Base-by-base conservation (phyloP, 2,329 filamentous ascomycete genomes). In the Bipolaris zeicola region DNA sequence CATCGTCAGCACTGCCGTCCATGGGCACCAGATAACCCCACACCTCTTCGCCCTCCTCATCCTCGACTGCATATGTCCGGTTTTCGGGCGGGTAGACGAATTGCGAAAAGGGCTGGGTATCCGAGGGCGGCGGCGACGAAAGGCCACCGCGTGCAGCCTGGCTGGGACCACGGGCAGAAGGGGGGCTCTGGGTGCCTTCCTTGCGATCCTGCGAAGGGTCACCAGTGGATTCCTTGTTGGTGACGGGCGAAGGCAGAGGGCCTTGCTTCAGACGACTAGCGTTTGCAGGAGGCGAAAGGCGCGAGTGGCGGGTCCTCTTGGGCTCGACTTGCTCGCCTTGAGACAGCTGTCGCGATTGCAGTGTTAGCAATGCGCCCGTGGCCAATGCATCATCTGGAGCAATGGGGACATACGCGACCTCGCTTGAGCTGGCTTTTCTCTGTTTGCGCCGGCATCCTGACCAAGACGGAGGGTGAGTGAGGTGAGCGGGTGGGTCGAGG, bases 11-110 rank as follows among this genome's bases (percentile, higher is more conserved):
- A 62, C 85, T 85, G 50, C 85, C 83, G 70, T 94, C 88, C 22
- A 96, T 79, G 1, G 94, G 92, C 51, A 96, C 86, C 5, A 99
- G 81, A 70, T 98, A 99, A 11, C 96, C 96, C 95, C 95, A 99
- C 1, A 98, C 92, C 7, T 92, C 92, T 73, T 96, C 90, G 43
- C 85, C 84, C 55, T 85, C 86, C 77, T 96, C 92, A 71, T 96
- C 90, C 61, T 93, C 86, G 3, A 96, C 90, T 54, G 96, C 92
- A 61, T 93, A 90, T 10, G 88, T 88, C 44, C 94, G 83, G 24
- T 86, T 84, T 56, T 85, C 80, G 26, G 91, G 86, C 2, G 89
- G 87, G 63, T 91, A 88, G 36, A 91, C 79, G 69, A 89, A 90
- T 77, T 99, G 95, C 6, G 91, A 93, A 59, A 92, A 87, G 0